These are phyloP conservation scores for Sporothrix inflata DNA, from an alignment of 2,329 filamentous ascomycete genomes.

Conservation along the genomic window DNA sequence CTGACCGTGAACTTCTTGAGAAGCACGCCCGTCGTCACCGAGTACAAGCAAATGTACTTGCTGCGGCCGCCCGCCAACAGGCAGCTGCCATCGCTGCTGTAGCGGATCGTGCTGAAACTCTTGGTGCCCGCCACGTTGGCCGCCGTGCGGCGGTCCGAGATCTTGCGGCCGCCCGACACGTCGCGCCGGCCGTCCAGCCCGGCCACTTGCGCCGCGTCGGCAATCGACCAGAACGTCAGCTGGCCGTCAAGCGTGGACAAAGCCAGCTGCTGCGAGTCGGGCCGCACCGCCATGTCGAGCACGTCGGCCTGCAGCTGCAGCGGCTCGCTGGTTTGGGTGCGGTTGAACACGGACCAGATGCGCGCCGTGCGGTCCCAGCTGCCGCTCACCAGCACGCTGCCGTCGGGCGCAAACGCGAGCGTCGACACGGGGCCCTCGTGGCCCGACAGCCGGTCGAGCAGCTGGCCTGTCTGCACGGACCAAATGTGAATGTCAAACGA, in stretches of 20 bases:
- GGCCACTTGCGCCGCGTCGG: slow-evolving; percentile 82
- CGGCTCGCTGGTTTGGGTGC: slow-evolving; percentile 93
- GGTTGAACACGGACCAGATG: slow-evolving; percentile 92
- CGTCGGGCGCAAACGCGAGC: slow-evolving; percentile 85
- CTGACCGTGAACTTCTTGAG: slow-evolving; percentile 96
- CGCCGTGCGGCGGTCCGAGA: slow-evolving; percentile 85
- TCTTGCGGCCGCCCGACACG: slow-evolving; percentile 86
- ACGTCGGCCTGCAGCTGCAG: slow-evolving; percentile 91
- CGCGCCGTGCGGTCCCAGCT: slow-evolving; percentile 97
- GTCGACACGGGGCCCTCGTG: slow-evolving; percentile 93
- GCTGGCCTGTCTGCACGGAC: slow-evolving; percentile 96
- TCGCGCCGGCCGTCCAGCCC: slow-evolving; percentile 89
- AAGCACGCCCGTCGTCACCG: slow-evolving; percentile 87
- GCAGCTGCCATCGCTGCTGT: slow-evolving; percentile 90
- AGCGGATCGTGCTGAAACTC: slow-evolving; percentile 82
- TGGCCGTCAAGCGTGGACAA: slow-evolving; percentile 93
- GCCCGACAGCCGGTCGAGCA: slow-evolving; percentile 86
- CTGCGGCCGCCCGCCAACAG: slow-evolving; percentile 91
- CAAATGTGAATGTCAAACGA: slow-evolving; percentile 98
- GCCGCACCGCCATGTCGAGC: slow-evolving; percentile 80
- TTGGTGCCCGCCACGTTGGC: slow-evolving; percentile 91
- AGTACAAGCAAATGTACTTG: slow-evolving; percentile 98
- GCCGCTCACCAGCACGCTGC: slow-evolving; percentile 80
- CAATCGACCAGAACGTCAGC: slow-evolving; percentile 90
- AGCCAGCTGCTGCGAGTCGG: slow-evolving; percentile 88